A percentile compares a stretch with the other conserved stretches of the same genome.
Conservation (phyloP, 345 rosid genomes). For the Passiflora organensis region DNA sequence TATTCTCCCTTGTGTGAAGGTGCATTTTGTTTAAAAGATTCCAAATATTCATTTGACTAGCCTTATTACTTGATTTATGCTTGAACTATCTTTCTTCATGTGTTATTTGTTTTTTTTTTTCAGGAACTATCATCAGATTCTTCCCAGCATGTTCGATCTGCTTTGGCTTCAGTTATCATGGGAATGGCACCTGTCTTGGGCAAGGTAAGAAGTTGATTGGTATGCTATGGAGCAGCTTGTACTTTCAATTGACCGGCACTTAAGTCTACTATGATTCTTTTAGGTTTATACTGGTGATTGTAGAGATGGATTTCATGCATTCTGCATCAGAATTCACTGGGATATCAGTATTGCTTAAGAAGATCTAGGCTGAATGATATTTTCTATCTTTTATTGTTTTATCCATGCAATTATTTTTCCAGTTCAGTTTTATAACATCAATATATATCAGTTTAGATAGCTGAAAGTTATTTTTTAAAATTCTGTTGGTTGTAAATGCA, state of each 20-base stretch:
- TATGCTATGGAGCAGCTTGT: neutral
- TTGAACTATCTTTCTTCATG: constrained; percentile 2
- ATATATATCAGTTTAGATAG: neutral
- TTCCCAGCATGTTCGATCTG: constrained; percentile 97
- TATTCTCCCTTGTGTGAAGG: constrained; percentile 92
- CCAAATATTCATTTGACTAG: neutral
- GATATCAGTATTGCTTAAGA: too few relatives aligned
- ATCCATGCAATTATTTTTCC: too few relatives aligned
- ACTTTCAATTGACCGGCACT: neutral
- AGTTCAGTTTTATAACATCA: neutral
- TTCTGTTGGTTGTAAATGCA: constrained; percentile 19
- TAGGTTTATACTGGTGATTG: neutral
- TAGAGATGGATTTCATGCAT: neutral
- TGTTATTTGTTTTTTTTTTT: constrained; percentile 14
- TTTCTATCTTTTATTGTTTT: too few relatives aligned
- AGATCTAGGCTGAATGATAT: too few relatives aligned
- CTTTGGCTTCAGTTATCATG: constrained; percentile 96
- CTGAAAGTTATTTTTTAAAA: constrained; percentile 13
- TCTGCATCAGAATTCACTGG: too few relatives aligned
- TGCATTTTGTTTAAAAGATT: constrained; percentile 17
- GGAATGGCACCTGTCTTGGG: constrained; percentile 96
- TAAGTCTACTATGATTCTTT: neutral
- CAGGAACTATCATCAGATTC: constrained; percentile 95
- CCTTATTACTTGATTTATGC: neutral
- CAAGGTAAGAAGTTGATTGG: constrained; percentile 23